Conservation (phyloP, 1,284 basidiomycete genomes). For the Rhodotorula sp. region DNA sequence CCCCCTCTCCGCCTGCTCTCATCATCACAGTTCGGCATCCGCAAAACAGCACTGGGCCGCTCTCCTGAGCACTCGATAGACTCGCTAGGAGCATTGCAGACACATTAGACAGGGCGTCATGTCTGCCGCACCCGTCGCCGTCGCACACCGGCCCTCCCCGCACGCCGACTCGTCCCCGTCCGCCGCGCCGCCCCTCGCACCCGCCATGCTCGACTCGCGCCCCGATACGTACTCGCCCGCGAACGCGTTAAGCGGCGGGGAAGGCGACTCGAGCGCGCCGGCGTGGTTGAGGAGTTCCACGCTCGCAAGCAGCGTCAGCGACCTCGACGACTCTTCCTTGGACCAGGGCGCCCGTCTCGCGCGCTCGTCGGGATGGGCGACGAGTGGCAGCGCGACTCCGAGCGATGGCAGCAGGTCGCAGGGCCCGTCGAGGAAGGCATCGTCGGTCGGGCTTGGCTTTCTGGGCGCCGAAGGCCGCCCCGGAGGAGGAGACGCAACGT, state of each 20-base stretch:
- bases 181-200: background rate
- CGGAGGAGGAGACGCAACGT: background rate
- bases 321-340: background rate
- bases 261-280: too few relatives aligned
- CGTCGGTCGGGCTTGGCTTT: constrained; percentile 21
- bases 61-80: too few relatives aligned
- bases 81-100: too few relatives aligned
- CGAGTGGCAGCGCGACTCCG: background rate
- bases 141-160: too few relatives aligned
- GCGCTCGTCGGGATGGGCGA: background rate
- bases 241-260: too few relatives aligned
- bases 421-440: background rate
- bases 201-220: background rate
- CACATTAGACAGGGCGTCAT: too few relatives aligned
- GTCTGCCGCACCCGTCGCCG: too few relatives aligned
- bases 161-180: background rate
- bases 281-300: too few relatives aligned
- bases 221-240: too few relatives aligned
- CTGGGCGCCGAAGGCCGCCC: background rate
- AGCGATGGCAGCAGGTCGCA: constrained; percentile 5
- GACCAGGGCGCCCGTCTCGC: background rate
- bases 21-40: too few relatives aligned
- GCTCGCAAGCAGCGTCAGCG: background rate
- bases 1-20: too few relatives aligned
- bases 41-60: too few relatives aligned